phyloP scores from a whole-genome alignment of 176 grass and related monocot genomes.

The Avena sativa region DNA sequence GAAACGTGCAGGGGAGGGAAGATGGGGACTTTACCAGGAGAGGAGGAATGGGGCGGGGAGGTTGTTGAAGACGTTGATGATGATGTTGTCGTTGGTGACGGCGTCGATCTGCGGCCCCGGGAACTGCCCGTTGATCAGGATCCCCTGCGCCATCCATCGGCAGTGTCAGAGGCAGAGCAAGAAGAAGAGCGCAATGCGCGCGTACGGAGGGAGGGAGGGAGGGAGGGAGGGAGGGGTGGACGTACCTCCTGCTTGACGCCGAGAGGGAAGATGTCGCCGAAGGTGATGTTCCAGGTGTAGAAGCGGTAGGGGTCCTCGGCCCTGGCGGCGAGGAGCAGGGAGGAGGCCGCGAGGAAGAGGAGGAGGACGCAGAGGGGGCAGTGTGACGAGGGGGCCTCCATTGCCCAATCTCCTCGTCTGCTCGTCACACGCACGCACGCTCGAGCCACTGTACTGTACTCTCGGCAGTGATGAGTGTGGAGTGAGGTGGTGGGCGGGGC shows the following conservation, averaged over 20 bases:
- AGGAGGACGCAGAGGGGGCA: constrained; percentile 12
- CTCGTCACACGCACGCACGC: not conserved
- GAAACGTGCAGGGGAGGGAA: not conserved
- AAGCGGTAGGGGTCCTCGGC: constrained; percentile 79
- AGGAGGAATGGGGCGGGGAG: constrained; percentile 83
- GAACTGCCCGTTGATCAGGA: constrained; percentile 98
- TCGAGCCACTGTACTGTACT: not conserved
- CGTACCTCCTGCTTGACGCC: constrained; percentile 79
- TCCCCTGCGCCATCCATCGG: constrained; percentile 53
- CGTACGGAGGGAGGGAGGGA: too few relatives aligned
- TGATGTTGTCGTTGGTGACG: constrained; percentile 94
- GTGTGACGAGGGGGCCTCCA: constrained; percentile 24
- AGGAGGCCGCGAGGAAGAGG: constrained; percentile 21
- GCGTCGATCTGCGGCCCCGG: constrained; percentile 96
- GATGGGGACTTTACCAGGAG: constrained; percentile 57
- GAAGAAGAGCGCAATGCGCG: not conserved
- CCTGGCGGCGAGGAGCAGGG: constrained; percentile 25
- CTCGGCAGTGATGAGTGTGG: not conserved
- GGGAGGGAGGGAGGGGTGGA: too few relatives aligned
- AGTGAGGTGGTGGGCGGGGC: not conserved
- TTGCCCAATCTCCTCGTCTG: not conserved
- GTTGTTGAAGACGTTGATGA: constrained; percentile 97
- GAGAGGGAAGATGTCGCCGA: constrained; percentile 80
- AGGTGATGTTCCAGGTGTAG: constrained; percentile 89
- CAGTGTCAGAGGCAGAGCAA: not conserved